Percentiles rank a stretch among this genome's conserved stretches.
Evolutionary conservation across 306 rosid genomes (phyloP).

Genomic region (Trifolium pratense): DNA sequence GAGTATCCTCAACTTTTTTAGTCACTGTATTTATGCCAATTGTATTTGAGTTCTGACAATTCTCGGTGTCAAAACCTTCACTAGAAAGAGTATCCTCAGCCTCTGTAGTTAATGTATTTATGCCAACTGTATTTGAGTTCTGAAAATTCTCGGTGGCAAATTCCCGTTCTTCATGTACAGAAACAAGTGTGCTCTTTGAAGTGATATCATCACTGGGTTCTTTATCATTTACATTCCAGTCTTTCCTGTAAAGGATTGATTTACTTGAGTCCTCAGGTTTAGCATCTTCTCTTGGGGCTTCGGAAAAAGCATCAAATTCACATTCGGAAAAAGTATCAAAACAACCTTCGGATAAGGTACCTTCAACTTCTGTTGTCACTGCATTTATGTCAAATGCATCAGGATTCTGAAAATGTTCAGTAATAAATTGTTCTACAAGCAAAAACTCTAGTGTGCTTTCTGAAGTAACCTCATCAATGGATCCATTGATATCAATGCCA

Average conservation of each 20-base stretch:
- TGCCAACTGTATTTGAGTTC: slow-evolving; percentile 45
- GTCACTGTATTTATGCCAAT: slow-evolving; percentile 39
- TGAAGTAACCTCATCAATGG: slow-evolving; percentile 47
- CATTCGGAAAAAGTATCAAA: slow-evolving; percentile 11
- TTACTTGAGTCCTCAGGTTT: slow-evolving; percentile 47
- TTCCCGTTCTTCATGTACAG: slow-evolving; percentile 46
- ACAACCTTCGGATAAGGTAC: slow-evolving; percentile 27
- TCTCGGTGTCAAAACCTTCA: slow-evolving; percentile 32
- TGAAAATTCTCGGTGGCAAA: slow-evolving; percentile 39
- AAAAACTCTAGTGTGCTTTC: slow-evolving; percentile 51
- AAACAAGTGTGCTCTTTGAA: slow-evolving; percentile 44
- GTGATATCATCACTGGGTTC: slow-evolving; percentile 19
- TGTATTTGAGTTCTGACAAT: slow-evolving; percentile 41
- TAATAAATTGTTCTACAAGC: slow-evolving; percentile 47
- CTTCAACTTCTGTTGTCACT: slow-evolving; percentile 48
- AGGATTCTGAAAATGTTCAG: slow-evolving; percentile 44
- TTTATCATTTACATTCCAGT: slow-evolving; percentile 16
- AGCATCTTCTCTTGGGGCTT: slow-evolving; percentile 39
- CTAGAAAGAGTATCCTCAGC: slow-evolving; percentile 23
- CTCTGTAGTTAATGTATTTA: slow-evolving; percentile 31
- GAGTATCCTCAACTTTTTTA: slow-evolving; percentile 28
- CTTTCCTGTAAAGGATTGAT: slow-evolving; percentile 27
- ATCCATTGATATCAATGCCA: slow-evolving; percentile 15
- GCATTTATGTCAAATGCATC: slow-evolving; percentile 50
- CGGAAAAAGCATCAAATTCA: slow-evolving; percentile 10